phyloP scores from a whole-genome alignment of 495 filamentous ascomycete species.

The Haplographium delicatum region DNA sequence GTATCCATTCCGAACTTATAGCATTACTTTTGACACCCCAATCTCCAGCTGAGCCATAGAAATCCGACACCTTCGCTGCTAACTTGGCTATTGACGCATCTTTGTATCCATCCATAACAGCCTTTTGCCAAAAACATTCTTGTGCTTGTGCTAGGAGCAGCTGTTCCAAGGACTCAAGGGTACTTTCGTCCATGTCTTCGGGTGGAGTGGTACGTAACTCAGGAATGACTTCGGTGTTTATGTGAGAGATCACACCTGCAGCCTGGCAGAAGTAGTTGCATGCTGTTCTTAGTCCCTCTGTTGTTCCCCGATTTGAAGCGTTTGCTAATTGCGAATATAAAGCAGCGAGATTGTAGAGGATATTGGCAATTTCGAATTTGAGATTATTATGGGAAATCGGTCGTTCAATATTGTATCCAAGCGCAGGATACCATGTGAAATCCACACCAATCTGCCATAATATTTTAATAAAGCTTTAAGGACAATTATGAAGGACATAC shows the following conservation, averaged over 20 bases:
- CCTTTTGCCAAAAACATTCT: conserved; percentile 98
- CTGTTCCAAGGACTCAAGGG: conserved; percentile 76
- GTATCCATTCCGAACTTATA: conserved; percentile 94
- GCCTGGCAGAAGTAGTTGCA: conserved; percentile 88
- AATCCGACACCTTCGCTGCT: conserved; percentile 86
- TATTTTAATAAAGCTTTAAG: conserved; percentile 21
- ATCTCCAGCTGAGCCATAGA: conserved; percentile 80
- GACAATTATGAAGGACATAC: conserved; percentile 46
- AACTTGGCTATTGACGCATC: conserved; percentile 87
- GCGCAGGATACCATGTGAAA: conserved; percentile 90
- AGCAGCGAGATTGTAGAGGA: conserved; percentile 88
- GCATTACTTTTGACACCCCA: conserved; percentile 81
- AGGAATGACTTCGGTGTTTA: conserved; percentile 73
- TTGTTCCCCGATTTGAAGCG: conserved; percentile 66
- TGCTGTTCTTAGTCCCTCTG: conserved; percentile 82
- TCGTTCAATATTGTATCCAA: conserved; percentile 81
- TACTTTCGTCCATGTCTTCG: conserved; percentile 92
- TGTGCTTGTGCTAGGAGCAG: conserved; percentile 88
- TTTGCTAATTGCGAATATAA: conserved; percentile 91
- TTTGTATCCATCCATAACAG: conserved; percentile 88
- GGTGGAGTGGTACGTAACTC: conserved; percentile 81
- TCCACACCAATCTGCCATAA: conserved; percentile 75
- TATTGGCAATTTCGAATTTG: conserved; percentile 89
- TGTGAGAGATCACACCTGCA: conserved; percentile 76
- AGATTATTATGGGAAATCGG: conserved; percentile 88